phyloP scores from a whole-genome alignment of 495 filamentous ascomycete species.

The Daldinia caldariorum region DNA sequence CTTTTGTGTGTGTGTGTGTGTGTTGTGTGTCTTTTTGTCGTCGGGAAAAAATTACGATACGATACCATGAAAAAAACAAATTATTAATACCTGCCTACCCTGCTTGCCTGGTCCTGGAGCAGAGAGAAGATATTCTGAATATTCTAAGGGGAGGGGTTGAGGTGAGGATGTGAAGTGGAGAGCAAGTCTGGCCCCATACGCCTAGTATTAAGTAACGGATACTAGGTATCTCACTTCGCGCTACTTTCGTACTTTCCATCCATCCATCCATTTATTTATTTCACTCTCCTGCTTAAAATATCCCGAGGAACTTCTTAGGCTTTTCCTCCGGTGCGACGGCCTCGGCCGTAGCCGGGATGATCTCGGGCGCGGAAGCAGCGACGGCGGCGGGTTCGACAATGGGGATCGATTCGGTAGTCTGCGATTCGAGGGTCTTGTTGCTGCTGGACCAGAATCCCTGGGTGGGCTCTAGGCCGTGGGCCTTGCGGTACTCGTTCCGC shows the following conservation, averaged over 20 bases:
- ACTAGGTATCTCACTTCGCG: constrained; percentile 9
- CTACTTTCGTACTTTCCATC: constrained; percentile 5
- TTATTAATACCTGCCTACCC: constrained; percentile 20
- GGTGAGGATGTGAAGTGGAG: background rate
- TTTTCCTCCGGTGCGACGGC: constrained; percentile 31
- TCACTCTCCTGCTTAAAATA: constrained; percentile 48
- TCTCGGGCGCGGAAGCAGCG: constrained; percentile 8
- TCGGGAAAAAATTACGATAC: constrained; percentile 18
- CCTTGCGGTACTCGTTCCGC: constrained; percentile 78
- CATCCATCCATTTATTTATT: background rate
- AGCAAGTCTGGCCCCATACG: constrained; percentile 7
- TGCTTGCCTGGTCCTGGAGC: constrained; percentile 25
- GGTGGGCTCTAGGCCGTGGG: constrained; percentile 78
- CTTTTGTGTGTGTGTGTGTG: background rate
- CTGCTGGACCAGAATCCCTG: constrained; percentile 42
- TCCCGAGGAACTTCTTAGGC: constrained; percentile 57
- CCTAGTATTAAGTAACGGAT: constrained; percentile 12
- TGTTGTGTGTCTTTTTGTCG: too few species aligned
- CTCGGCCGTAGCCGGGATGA: constrained; percentile 18
- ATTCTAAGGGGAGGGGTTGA: constrained; percentile 9
- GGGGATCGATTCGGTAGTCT: constrained; percentile 17
- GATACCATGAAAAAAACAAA: constrained; percentile 32
- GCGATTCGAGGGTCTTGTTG: constrained; percentile 6
- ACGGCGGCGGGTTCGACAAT: constrained; percentile 19
- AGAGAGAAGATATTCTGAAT: constrained; percentile 16